Percentiles rank a stretch among this genome's conserved stretches.
Evolutionary conservation across 2,329 filamentous ascomycete genomes (phyloP).

Genomic region (Phialocephala sp.): DNA sequence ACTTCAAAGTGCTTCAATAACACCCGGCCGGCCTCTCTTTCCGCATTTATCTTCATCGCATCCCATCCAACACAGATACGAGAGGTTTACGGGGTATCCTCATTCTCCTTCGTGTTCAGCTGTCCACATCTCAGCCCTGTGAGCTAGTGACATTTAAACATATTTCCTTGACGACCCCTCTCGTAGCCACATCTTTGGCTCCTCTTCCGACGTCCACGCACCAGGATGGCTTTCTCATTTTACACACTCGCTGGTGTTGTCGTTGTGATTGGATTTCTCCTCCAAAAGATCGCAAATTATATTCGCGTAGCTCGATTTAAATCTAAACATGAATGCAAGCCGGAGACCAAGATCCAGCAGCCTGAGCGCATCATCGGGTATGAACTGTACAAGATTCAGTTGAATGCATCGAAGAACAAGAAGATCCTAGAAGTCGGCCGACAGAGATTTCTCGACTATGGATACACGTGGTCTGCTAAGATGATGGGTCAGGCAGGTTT

Average conservation of each 20-base stretch:
- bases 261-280: conserved; percentile 20
- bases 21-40: neutral
- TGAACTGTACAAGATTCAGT: conserved; percentile 32
- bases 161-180: neutral
- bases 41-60: neutral
- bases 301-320: conserved; percentile 33
- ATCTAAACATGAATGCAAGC: conserved; percentile 39
- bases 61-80: too few relatives aligned
- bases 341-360: conserved; percentile 36
- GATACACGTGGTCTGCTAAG: conserved; percentile 35
- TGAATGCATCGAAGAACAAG: conserved; percentile 30
- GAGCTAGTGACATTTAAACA: conserved; percentile 3
- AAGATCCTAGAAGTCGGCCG: conserved; percentile 26
- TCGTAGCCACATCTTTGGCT: neutral
- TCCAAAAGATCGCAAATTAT: conserved; percentile 19
- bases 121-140: conserved; percentile 7
- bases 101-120: conserved; percentile 1
- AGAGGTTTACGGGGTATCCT: neutral
- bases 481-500: conserved; percentile 39
- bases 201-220: neutral
- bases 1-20: neutral
- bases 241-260: conserved; percentile 17
- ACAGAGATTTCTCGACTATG: conserved; percentile 39
- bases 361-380: conserved; percentile 41
- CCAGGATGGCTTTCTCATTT: conserved; percentile 21